A percentile compares a stretch with the other conserved stretches of the same genome.
Conservation (phyloP, 371 early-diverging fungal species). For the Mucor plumbeus region DNA sequence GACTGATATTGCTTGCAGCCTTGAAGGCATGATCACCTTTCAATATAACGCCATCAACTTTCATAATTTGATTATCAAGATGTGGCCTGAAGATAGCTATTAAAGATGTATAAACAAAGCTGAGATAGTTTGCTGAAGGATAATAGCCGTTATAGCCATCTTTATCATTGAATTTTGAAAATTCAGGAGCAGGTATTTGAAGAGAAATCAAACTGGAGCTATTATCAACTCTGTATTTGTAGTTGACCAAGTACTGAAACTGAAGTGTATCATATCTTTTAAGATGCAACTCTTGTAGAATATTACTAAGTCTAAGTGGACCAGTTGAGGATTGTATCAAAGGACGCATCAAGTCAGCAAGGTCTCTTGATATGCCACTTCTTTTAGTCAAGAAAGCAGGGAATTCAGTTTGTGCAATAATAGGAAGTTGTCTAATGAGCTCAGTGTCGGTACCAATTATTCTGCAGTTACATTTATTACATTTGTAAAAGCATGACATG, state of each 20-base stretch:
- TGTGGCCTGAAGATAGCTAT: neutral
- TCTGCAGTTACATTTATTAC: too few species aligned
- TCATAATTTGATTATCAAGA: too few species aligned
- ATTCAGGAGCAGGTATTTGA: neutral
- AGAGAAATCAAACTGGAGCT: too few species aligned
- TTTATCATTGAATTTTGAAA: neutral
- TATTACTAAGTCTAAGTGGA: slow-evolving; percentile 10
- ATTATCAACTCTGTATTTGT: neutral
- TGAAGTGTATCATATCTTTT: neutral
- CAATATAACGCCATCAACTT: neutral
- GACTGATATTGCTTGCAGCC: neutral
- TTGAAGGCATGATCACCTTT: neutral
- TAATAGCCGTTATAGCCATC: neutral
- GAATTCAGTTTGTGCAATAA: slow-evolving; percentile 21
- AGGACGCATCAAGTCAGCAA: slow-evolving; percentile 19
- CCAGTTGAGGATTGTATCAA: slow-evolving; percentile 21
- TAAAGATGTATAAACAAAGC: neutral
- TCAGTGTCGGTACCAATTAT: neutral
- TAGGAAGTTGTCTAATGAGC: slow-evolving; percentile 20
- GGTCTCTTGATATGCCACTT: slow-evolving; percentile 22
- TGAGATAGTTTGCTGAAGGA: neutral
- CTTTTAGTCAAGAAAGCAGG: slow-evolving; percentile 26
- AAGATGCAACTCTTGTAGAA: slow-evolving; percentile 23
- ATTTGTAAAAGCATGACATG: too few species aligned
- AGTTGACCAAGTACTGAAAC: neutral